Percentiles rank a stretch among this genome's conserved stretches.
These are phyloP conservation scores for Canariomyces notabilis DNA, from an alignment of 2,329 filamentous ascomycete genomes.

Conservation along the genomic window DNA sequence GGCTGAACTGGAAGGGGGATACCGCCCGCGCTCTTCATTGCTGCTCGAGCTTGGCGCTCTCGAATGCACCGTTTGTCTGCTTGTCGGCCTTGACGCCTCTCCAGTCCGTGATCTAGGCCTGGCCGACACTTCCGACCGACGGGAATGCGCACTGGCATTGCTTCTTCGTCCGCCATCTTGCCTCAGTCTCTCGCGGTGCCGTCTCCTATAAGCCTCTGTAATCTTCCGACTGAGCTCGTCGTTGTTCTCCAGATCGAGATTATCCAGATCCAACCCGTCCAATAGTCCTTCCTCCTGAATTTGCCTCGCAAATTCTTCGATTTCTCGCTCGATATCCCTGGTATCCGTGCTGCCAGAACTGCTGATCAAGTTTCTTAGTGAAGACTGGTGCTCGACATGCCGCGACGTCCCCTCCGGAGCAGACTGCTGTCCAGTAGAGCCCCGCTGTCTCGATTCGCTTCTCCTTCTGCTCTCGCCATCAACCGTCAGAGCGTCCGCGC, in stretches of 20 bases:
- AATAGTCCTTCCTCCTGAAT: conserved; percentile 65
- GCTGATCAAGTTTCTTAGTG: conserved; percentile 77
- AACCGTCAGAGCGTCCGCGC: conserved; percentile 32
- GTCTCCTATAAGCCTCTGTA: conserved; percentile 76
- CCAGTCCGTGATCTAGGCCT: conserved; percentile 27
- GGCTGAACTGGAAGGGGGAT: conserved; percentile 45
- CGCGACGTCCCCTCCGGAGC: conserved; percentile 40
- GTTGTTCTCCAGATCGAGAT: conserved; percentile 76
- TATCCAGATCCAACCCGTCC: conserved; percentile 83
- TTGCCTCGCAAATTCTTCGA: conserved; percentile 82
- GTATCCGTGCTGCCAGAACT: conserved; percentile 66
- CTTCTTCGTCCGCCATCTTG: conserved; percentile 43
- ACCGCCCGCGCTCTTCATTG: conserved; percentile 44
- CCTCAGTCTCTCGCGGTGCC: conserved; percentile 61
- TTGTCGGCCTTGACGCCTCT: conserved; percentile 25
- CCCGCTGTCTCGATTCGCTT: conserved; percentile 42
- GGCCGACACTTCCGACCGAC: conserved; percentile 30
- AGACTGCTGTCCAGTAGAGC: no score
- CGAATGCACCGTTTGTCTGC: conserved; percentile 39
- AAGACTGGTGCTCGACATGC: conserved; percentile 83
- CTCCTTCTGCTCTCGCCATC: conserved; percentile 35
- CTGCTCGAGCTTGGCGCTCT: conserved; percentile 43
- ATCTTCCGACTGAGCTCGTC: conserved; percentile 89
- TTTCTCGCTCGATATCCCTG: conserved; percentile 78
- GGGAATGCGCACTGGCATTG: conserved; percentile 37